Percentiles rank a stretch among this genome's conserved stretches.
Conservation (phyloP, 352 stramenopile species). For the Phytophthora podocarpi region DNA sequence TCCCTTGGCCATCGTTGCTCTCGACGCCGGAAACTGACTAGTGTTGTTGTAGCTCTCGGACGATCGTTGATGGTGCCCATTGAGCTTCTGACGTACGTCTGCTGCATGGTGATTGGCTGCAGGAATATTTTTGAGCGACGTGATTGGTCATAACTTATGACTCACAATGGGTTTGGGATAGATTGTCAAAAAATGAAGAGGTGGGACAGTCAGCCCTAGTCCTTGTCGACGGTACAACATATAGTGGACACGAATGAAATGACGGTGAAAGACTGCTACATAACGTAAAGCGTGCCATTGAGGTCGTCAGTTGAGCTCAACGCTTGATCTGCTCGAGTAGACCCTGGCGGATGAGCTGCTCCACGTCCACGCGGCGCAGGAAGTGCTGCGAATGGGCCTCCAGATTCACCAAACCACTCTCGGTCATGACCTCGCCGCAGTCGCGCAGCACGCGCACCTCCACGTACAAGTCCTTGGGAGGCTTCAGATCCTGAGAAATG, state of each 20-base stretch:
- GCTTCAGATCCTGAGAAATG: conserved; percentile 69
- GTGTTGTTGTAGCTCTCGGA: conserved; percentile 8
- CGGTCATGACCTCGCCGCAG: conserved; percentile 92
- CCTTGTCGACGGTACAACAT: neutral
- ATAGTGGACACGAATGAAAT: conserved; percentile 29
- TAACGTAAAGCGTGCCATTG: conserved; percentile 13
- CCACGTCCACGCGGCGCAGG: conserved; percentile 84
- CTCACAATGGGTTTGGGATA: too few relatives aligned
- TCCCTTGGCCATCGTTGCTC: conserved; percentile 20
- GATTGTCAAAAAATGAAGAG: neutral
- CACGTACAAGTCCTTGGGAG: conserved; percentile 91
- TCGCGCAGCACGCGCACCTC: conserved; percentile 90
- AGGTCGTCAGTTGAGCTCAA: conserved; percentile 11
- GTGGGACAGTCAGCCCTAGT: conserved; percentile 1
- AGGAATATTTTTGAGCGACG: neutral
- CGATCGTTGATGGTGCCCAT: conserved; percentile 2
- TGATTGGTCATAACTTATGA: conserved; percentile 25
- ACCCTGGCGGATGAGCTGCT: conserved; percentile 84
- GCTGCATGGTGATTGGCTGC: conserved; percentile 23
- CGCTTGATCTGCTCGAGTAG: conserved; percentile 87
- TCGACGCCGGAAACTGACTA: conserved; percentile 7
- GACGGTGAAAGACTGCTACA: conserved; percentile 22
- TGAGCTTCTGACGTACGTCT: conserved; percentile 23
- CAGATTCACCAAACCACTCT: conserved; percentile 89
- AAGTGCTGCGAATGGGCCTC: conserved; percentile 89